Evolutionary conservation across 2,329 filamentous ascomycete genomes (phyloP).

Genomic region (Fonsecaea multimorphosa): DNA sequence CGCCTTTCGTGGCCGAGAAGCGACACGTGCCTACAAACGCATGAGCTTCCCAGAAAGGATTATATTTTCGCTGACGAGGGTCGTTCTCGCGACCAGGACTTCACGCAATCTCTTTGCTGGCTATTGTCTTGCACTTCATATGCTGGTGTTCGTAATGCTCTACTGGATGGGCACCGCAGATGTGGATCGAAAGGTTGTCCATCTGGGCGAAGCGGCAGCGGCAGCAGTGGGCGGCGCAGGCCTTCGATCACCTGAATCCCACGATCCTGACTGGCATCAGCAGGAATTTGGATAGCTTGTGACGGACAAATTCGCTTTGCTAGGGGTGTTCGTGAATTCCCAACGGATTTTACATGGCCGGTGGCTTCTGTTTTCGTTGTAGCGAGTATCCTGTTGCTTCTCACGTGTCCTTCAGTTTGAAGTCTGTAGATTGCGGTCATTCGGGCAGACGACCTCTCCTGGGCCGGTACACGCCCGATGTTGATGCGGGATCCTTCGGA

Average conservation of each 20-base stretch:
- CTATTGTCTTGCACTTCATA: conserved; percentile 87
- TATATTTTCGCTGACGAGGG: conserved; percentile 87
- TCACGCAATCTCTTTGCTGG: conserved; percentile 92
- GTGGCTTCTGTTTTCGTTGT: neutral
- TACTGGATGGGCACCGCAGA: conserved; percentile 80
- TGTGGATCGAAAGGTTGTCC: conserved; percentile 66
- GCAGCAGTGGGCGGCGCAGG: conserved; percentile 39
- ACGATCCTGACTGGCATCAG: conserved; percentile 66
- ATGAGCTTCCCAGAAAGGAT: conserved; percentile 91
- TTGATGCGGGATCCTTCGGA: neutral
- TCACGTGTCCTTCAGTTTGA: neutral
- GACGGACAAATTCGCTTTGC: neutral
- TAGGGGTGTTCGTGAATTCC: neutral
- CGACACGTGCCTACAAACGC: conserved; percentile 83
- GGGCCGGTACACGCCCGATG: neutral
- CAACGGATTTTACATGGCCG: neutral
- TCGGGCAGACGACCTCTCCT: neutral
- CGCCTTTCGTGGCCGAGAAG: conserved; percentile 92
- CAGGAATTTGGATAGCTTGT: conserved; percentile 58
- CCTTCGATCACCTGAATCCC: conserved; percentile 43
- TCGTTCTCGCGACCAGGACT: conserved; percentile 86
- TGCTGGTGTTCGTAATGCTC: conserved; percentile 83
- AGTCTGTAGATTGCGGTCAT: neutral
- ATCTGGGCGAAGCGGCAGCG: conserved; percentile 58
- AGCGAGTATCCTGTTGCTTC: neutral